These are phyloP conservation scores for Naganishia vaughanmartiniae DNA, from an alignment of 768 basidiomycete species.

Conservation along the genomic window DNA sequence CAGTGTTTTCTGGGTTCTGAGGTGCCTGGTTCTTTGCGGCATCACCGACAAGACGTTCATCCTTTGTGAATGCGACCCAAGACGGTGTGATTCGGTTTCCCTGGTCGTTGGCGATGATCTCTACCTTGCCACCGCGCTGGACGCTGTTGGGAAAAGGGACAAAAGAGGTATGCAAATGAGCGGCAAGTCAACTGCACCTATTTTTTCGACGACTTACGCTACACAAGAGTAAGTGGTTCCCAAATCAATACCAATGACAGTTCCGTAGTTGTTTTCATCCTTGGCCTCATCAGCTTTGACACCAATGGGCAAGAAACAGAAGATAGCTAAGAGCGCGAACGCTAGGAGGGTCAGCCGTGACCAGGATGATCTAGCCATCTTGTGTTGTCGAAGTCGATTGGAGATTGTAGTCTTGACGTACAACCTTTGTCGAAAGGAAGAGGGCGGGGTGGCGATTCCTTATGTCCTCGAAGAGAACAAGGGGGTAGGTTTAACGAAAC, in stretches of 20 bases:
- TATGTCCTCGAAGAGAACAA: neutral
- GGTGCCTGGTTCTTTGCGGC: constrained; percentile 94
- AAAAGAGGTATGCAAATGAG: constrained; percentile 17
- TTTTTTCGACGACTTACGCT: constrained; percentile 60
- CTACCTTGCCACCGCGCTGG: constrained; percentile 77
- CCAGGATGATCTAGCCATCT: constrained; percentile 23
- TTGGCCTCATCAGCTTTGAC: constrained; percentile 64
- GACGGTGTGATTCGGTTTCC: constrained; percentile 86
- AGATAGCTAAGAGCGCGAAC: constrained; percentile 64
- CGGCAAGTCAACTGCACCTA: neutral
- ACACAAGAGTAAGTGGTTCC: constrained; percentile 97
- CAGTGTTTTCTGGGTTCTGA: constrained; percentile 85
- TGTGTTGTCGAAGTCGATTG: constrained; percentile 4
- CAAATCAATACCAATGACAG: constrained; percentile 82
- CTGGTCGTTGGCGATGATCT: constrained; percentile 86
- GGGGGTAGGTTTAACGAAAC: neutral
- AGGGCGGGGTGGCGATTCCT: neutral
- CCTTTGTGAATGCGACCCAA: constrained; percentile 77
- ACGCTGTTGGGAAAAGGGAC: constrained; percentile 57
- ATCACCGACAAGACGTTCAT: constrained; percentile 85
- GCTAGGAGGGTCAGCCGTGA: constrained; percentile 52
- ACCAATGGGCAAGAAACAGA: constrained; percentile 67
- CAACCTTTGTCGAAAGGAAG: neutral
- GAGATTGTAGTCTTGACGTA: constrained; percentile 12
- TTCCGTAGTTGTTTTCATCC: constrained; percentile 71